Conservation (phyloP, 2,329 filamentous ascomycete species). For the Fusarium liriodendri region DNA sequence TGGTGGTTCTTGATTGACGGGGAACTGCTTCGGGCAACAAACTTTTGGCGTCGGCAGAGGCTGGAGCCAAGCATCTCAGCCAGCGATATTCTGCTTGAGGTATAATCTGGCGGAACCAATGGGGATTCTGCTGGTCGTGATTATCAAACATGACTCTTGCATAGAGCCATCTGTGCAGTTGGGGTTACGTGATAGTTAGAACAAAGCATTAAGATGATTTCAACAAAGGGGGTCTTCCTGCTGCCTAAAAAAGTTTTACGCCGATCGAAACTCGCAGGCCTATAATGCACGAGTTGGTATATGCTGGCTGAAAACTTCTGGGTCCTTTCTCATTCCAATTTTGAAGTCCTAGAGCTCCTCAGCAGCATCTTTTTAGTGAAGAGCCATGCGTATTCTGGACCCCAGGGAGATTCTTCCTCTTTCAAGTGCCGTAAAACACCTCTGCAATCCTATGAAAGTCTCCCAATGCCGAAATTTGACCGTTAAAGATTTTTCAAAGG, state of each 20-base stretch:
- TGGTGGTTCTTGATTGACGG: constrained; percentile 36
- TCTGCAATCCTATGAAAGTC: background rate
- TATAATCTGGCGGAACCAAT: background rate
- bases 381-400: background rate
- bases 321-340: background rate
- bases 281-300: accelerated
- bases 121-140: no score
- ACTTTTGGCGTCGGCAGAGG: constrained; percentile 29
- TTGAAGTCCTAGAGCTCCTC: background rate
- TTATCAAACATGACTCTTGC: background rate
- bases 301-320: background rate
- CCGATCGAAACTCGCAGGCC: background rate
- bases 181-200: background rate
- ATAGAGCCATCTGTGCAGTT: background rate
- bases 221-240: background rate
- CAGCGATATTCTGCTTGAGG: background rate
- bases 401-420: background rate
- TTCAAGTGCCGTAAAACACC: background rate
- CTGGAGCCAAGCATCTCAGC: background rate
- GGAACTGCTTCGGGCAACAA: constrained; percentile 10
- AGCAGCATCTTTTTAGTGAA: background rate
- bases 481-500: background rate
- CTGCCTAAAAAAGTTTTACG: background rate
- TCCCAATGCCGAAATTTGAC: background rate
- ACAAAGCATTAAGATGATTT: background rate